Base-by-base conservation (phyloP, 1,139 yeast species). In the Kodamaea sp. region DNA sequence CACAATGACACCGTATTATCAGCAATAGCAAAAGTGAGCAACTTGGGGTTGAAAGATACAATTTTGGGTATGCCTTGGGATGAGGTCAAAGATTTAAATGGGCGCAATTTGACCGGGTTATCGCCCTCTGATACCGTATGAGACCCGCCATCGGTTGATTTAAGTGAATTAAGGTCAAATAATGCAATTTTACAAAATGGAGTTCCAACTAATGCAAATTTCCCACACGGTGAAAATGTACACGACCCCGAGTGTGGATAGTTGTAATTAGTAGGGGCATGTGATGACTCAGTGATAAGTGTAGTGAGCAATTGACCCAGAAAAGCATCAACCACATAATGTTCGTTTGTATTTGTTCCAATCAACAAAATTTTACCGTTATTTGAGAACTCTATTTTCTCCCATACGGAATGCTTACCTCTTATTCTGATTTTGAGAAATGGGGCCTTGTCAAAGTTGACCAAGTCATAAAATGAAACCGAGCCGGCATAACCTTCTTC, bases 141-240 rank as follows among this genome's bases (percentile, higher is more conserved):
- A 26, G 50, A 35, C 5, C 49, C 44, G 1, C 66, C 65, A 26
- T 57, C 60, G 22, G 65, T 52, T n/a, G 58, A 46, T 32, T 59
- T 64, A 9, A 70, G 50, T 15, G 61, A 62, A 9, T 65, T 60
- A 36, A 79, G 63, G 53, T 85, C 88, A 81, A 88, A 92, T 1
- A 85, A 50, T 28, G 74, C 69, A 4, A 88, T 63, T 22, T 68
- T 66, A 5, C 77, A 75, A 39, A 78, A 77, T 4, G 83, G 79
- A 6, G 81, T 28, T 6, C 60, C 60, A 2, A 79, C 78, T 32
- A 85, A 58, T 1, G 84, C 82, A 54, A 65, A 84, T 43, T 78
- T 70, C 3, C 96, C 96, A 61, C 90, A 95, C 2, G 96, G 92
- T 0, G 95, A 70, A 47, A 87, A 82, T 26, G 87, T 73, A 5